Evolutionary conservation across 139 green algal species (phyloP).

Genomic region (Nannochloris sp.): DNA sequence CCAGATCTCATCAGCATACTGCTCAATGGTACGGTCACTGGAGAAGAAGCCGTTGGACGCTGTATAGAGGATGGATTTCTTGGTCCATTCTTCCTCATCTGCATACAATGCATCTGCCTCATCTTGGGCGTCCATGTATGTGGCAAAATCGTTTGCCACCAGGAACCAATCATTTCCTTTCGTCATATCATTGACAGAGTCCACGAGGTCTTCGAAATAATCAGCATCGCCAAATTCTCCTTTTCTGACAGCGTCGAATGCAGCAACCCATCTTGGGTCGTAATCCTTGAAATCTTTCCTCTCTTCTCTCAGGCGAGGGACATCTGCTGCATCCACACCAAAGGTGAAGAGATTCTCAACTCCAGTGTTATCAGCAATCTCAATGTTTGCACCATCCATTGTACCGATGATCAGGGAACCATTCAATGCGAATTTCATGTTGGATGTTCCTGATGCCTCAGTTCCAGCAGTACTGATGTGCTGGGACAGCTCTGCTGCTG

Average conservation of each 20-base stretch:
- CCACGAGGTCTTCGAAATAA: constrained; percentile 85
- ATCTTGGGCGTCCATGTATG: constrained; percentile 81
- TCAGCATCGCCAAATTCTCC: constrained; percentile 86
- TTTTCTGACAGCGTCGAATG: constrained; percentile 35
- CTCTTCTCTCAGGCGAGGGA: constrained; percentile 59
- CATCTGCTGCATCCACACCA: constrained; percentile 53
- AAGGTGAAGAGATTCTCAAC: constrained; percentile 86
- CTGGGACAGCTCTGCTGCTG: constrained; percentile 70
- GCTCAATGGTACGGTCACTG: constrained; percentile 65
- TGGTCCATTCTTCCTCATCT: constrained; percentile 57
- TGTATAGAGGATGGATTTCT: constrained; percentile 63
- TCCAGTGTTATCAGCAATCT: constrained; percentile 87
- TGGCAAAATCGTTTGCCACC: constrained; percentile 75
- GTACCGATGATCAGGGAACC: constrained; percentile 96
- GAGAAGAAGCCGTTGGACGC: constrained; percentile 65
- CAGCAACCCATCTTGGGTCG: constrained; percentile 54
- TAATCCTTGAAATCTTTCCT: constrained; percentile 75
- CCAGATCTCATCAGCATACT: constrained; percentile 80
- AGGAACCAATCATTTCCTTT: constrained; percentile 70
- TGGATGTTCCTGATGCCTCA: constrained; percentile 77
- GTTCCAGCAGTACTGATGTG: constrained; percentile 88
- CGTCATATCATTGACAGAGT: constrained; percentile 73
- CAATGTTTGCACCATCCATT: constrained; percentile 97
- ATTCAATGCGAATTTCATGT: constrained; percentile 99
- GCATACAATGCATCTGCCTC: constrained; percentile 69